Evolutionary conservation across 163 green algal genomes (phyloP).

Genomic region (Volvox carteri): DNA sequence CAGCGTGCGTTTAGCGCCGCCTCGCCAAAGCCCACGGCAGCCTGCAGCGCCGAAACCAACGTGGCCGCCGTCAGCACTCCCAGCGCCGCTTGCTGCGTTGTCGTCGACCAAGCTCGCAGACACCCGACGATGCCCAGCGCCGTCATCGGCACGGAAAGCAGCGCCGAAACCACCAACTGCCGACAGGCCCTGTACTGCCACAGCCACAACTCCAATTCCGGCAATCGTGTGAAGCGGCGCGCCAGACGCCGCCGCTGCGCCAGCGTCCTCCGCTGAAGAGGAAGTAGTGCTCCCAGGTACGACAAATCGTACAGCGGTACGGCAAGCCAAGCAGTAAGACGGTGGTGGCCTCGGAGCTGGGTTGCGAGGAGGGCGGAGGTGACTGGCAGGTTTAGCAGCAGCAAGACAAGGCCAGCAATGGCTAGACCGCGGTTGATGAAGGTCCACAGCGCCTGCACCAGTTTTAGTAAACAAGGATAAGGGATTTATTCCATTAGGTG

Average conservation of each 20-base stretch:
- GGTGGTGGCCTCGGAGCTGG: constrained; percentile 35
- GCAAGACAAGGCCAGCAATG: neutral
- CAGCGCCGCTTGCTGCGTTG: neutral
- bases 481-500: too few species aligned
- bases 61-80: constrained; percentile 4
- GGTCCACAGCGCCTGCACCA: constrained; percentile 20
- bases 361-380: neutral
- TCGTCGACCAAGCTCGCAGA: too few species aligned
- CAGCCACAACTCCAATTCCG: constrained; percentile 37
- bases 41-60: constrained; percentile 16
- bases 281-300: neutral
- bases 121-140: neutral
- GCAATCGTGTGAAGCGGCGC: neutral
- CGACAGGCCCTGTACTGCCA: constrained; percentile 47
- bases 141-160: constrained; percentile 16
- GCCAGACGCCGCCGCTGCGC: neutral
- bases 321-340: constrained; percentile 25
- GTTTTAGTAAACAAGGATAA: too few species aligned
- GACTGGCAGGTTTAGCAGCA: constrained; percentile 19
- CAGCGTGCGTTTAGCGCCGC: constrained; percentile 40
- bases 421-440: neutral
- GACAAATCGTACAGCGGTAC: constrained; percentile 41
- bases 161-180: neutral
- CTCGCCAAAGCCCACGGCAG: constrained; percentile 10
- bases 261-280: constrained; percentile 23